Evolutionary conservation across 176 grass and related monocot genomes (phyloP).

Genomic region (Oryza australiensis): DNA sequence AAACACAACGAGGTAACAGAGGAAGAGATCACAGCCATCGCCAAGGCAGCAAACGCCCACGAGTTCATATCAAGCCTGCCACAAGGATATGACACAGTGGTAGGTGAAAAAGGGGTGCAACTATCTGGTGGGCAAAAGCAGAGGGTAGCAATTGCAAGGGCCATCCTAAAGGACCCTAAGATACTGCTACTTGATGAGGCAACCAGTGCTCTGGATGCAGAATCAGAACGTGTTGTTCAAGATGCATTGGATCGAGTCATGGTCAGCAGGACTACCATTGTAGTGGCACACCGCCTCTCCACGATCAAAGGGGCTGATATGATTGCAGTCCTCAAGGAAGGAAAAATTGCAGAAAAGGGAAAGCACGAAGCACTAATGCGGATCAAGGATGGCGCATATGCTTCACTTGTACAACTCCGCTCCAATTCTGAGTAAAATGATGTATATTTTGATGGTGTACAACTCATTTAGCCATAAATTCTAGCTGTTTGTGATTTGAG

Average conservation of each 20-base stretch:
- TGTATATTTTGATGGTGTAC: neutral
- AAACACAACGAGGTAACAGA: conserved; percentile 46
- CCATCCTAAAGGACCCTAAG: conserved; percentile 63
- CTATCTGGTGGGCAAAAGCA: conserved; percentile 73
- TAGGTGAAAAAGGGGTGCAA: conserved; percentile 58
- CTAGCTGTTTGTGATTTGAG: neutral
- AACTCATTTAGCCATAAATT: neutral
- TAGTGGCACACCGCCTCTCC: conserved; percentile 63
- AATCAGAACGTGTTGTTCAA: conserved; percentile 58
- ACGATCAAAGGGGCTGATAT: conserved; percentile 67
- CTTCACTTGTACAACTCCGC: conserved; percentile 51
- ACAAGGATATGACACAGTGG: conserved; percentile 52
- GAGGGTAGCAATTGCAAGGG: conserved; percentile 57
- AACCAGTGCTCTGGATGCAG: conserved; percentile 56
- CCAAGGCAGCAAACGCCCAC: conserved; percentile 60
- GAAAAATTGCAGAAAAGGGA: conserved; percentile 54
- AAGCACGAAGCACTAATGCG: conserved; percentile 51
- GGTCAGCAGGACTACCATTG: conserved; percentile 51
- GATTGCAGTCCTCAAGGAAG: conserved; percentile 62
- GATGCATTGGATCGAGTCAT: conserved; percentile 56
- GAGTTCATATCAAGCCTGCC: conserved; percentile 61
- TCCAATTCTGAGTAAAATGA: conserved; percentile 27
- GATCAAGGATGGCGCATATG: conserved; percentile 51
- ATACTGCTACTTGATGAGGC: conserved; percentile 66
- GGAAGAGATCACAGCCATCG: conserved; percentile 50